These are phyloP conservation scores for Daldinia sp. DNA, from an alignment of 2,329 filamentous ascomycete species.

Conservation along the genomic window DNA sequence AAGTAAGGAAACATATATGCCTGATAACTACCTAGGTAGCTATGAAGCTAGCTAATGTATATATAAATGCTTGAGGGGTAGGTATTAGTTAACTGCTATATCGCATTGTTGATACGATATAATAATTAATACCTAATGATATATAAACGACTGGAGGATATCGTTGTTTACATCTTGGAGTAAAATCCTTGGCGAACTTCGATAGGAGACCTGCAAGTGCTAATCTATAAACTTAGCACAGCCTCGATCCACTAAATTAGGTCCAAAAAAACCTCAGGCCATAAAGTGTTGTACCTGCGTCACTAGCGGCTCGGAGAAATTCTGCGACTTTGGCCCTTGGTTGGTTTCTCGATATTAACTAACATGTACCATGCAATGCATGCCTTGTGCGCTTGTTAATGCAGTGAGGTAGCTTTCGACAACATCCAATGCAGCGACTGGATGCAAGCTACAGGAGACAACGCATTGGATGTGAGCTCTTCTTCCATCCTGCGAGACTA, in stretches of 20 bases:
- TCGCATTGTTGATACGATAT: not conserved
- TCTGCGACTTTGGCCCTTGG: constrained; percentile 35
- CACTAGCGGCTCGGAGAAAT: constrained; percentile 39
- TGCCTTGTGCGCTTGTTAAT: constrained; percentile 1
- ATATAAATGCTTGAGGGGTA: not conserved
- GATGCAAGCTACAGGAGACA: constrained; percentile 36
- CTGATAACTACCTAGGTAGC: not conserved
- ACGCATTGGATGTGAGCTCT: constrained; percentile 25
- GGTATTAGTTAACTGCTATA: not conserved
- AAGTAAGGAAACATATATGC: not conserved
- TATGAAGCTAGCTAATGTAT: not conserved
- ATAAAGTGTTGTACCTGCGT: constrained; percentile 32
- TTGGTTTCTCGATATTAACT: constrained; percentile 21
- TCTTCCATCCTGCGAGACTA: constrained; percentile 9
- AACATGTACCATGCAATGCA: constrained; percentile 3
- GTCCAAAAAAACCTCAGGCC: constrained; percentile 4
- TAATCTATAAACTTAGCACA: constrained; percentile 10
- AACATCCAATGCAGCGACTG: constrained; percentile 35
- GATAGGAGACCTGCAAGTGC: constrained; percentile 2
- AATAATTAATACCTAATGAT: not conserved
- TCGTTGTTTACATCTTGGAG: not conserved
- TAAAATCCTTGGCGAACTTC: constrained; percentile 1
- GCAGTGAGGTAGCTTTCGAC: constrained; percentile 31
- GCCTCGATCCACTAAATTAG: constrained; percentile 2
- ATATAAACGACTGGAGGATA: not conserved